Evolutionary conservation across 371 early-diverging fungal genomes (phyloP).

Genomic region (Haplosporangium sp.): DNA sequence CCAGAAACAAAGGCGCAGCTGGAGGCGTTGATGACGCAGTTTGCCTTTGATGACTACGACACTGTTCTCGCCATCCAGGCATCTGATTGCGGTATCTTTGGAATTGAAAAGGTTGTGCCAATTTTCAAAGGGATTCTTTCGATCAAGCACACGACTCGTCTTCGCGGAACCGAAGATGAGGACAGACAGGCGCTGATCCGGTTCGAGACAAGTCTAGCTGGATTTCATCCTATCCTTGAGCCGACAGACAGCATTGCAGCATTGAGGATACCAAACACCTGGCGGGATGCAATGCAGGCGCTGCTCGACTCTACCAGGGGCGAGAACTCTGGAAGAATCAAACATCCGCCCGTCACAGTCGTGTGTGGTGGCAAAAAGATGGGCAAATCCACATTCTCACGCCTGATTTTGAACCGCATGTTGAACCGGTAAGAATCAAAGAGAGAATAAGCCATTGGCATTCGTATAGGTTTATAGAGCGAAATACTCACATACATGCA

Average conservation of each 20-base stretch:
- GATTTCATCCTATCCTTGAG: slow-evolving; percentile 54
- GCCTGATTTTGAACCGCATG: slow-evolving; percentile 74
- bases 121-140: slow-evolving; percentile 59
- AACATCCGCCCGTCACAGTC: slow-evolving; percentile 58
- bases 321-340: slow-evolving; percentile 23
- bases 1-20: slow-evolving; percentile 25
- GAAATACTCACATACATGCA: not conserved
- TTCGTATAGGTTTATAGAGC: not conserved
- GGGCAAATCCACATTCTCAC: slow-evolving; percentile 83
- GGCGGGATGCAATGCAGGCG: slow-evolving; percentile 54
- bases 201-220: slow-evolving; percentile 24
- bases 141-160: slow-evolving; percentile 31
- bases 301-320: slow-evolving; percentile 34
- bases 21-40: slow-evolving; percentile 22
- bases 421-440: slow-evolving; percentile 62
- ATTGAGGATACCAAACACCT: slow-evolving; percentile 56
- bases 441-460: too few relatives aligned
- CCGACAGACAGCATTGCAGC: slow-evolving; percentile 57
- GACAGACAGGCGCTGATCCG: slow-evolving; percentile 21
- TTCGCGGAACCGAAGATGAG: slow-evolving; percentile 34
- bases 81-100: slow-evolving; percentile 56
- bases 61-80: slow-evolving; percentile 58
- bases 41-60: slow-evolving; percentile 44
- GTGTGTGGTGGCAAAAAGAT: slow-evolving; percentile 77
- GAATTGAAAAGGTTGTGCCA: slow-evolving; percentile 58